phyloP scores from a whole-genome alignment of 2,329 filamentous ascomycete genomes.

The Aureobasidium sp. region DNA sequence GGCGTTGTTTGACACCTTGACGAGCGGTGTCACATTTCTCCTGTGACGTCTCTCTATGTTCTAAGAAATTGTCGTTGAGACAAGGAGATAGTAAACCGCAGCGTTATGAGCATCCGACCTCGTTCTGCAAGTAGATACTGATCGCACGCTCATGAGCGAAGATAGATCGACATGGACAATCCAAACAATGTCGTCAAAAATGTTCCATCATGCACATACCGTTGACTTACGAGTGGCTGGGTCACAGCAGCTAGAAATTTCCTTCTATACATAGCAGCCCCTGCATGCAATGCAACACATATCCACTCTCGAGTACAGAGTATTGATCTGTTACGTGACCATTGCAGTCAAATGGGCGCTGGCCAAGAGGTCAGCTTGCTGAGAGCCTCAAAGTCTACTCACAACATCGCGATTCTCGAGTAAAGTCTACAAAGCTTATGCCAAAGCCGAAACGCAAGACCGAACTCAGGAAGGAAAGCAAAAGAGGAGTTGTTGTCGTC shows the following conservation, averaged over 20 bases:
- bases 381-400: background rate
- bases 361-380: background rate
- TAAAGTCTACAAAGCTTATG: background rate
- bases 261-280: background rate
- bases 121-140: background rate
- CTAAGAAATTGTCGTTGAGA: background rate
- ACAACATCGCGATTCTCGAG: background rate
- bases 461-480: background rate
- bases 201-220: background rate
- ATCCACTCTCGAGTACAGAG: background rate
- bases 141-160: background rate
- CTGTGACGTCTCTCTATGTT: background rate
- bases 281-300: background rate
- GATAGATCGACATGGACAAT: background rate
- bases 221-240: background rate
- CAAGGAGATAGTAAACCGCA: background rate
- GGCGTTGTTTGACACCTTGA: background rate
- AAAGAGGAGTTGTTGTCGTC: background rate
- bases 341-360: background rate
- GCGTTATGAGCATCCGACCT: background rate
- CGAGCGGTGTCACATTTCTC: background rate
- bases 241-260: background rate
- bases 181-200: background rate
- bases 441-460: background rate
- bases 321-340: background rate